Evolutionary conservation across 139 green algal genomes (phyloP).

Genomic region (Chlorella sp.): DNA sequence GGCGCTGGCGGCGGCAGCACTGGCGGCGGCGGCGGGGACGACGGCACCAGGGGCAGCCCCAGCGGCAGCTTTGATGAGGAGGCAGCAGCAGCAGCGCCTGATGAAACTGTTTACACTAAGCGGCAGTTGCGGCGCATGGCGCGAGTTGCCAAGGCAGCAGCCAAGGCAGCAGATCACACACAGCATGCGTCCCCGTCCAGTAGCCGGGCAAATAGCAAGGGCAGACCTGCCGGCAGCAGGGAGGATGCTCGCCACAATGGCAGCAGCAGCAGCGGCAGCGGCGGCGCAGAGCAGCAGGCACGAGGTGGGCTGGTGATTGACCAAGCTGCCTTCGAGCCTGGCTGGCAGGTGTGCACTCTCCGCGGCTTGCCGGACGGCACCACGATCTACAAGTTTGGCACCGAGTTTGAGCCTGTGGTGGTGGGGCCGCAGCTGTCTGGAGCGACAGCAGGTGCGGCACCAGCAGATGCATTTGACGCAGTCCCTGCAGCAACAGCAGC

Average conservation of each 20-base stretch:
- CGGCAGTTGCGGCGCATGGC: background rate
- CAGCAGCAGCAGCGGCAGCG: background rate
- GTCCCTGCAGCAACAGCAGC: background rate
- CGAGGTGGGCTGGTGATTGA: background rate
- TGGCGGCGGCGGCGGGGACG: background rate
- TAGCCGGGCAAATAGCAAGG: background rate
- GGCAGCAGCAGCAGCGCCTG: background rate
- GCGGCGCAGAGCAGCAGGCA: background rate
- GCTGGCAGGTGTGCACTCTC: conserved; percentile 7
- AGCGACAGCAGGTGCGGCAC: background rate
- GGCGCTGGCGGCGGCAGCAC: background rate
- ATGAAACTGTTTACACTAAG: background rate
- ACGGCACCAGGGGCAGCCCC: background rate
- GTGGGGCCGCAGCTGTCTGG: background rate
- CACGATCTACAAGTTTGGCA: conserved; percentile 22
- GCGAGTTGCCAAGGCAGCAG: background rate
- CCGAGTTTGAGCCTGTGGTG: background rate
- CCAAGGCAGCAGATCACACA: background rate
- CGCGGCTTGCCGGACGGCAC: conserved; percentile 23
- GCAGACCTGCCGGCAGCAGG: background rate
- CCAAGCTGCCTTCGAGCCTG: background rate
- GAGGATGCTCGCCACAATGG: background rate
- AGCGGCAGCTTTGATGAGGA: background rate
- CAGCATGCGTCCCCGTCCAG: background rate
- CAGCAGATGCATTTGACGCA: conserved; percentile 1